Percentiles rank a stretch among this genome's conserved stretches.
Evolutionary conservation across 345 rosid genomes (phyloP).

Genomic region (Arabidopsis arenosa): DNA sequence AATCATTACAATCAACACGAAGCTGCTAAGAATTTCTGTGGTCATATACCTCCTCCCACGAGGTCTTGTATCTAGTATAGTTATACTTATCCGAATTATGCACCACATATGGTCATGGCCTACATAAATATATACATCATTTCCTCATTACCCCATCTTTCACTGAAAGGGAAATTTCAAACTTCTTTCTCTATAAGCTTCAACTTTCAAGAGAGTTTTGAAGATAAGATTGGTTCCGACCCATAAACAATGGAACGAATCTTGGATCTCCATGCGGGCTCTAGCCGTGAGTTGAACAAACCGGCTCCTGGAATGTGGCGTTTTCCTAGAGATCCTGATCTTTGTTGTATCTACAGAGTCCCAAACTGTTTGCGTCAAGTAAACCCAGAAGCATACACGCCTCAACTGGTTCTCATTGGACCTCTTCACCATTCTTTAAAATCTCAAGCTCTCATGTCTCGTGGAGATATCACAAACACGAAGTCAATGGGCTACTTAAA

Average conservation of each 20-base stretch:
- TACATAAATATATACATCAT: too few species aligned
- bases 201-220: too few species aligned
- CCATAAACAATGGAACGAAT: not conserved
- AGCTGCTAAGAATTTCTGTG: too few species aligned
- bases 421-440: conserved; percentile 22
- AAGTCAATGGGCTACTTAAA: conserved; percentile 12
- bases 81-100: too few species aligned
- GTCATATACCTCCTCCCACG: too few species aligned
- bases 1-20: too few species aligned
- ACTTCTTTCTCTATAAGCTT: too few species aligned
- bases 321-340: not conserved
- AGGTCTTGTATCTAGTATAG: too few species aligned
- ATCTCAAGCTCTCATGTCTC: not conserved
- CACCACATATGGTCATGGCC: too few species aligned
- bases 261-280: conserved; percentile 2
- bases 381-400: conserved; percentile 24
- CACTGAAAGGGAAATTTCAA: too few species aligned
- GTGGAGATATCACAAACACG: not conserved
- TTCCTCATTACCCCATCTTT: too few species aligned
- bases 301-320: not conserved
- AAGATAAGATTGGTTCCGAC: too few species aligned
- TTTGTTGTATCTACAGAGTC: conserved; percentile 28
- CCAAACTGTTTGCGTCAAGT: not conserved
- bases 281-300: not conserved
- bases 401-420: not conserved